Evolutionary conservation across 2,329 filamentous ascomycete genomes (phyloP), one percentile per base, ranked within the genome.

Genomic region (Ceratocystis destructans): DNA sequence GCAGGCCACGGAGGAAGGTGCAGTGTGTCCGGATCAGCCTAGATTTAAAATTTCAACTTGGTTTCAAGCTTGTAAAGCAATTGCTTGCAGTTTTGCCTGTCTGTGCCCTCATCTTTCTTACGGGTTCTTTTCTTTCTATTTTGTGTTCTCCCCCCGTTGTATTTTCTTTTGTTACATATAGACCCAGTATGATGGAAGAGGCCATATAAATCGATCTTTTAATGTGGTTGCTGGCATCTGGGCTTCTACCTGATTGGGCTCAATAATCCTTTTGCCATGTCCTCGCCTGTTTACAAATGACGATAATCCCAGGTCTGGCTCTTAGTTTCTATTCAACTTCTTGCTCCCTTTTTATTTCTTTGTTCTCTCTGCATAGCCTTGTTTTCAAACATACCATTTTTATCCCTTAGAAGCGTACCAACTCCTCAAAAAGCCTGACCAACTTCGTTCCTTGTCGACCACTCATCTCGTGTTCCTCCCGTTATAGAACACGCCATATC

Each of bases 381-480:
- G 25, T 25, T 37, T 63, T 25, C 28, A 46, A 63, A 63, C 25
- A 33, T n/a, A 4, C 61, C 61, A 48, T 63, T 63, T 50, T 37
- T 50, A 50, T 63, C 44, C 61, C 28, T n/a, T 45, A 10, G n/a
- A 48, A 31, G 50, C 63, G 59, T 50, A 48, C 31, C 41, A 57
- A 31, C 31, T 64, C 15, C 45, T 22, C 50, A 22, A 20, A 41
- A 59, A 57, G 25, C 48, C 63, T 53, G 53, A 50, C 63, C 31
- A n/a, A 59, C 50, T 59, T 57, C 59, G 63, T 37, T 64, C 63
- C 48, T 50, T 57, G 37, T 59, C 12, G 63, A 33, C 63, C 50
- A 46, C 63, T 59, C 50, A 64, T 64, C 63, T 64, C 63, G 50
- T 50, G 63, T 64, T 64, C 45, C 33, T 46, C 28, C 55, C 6